Evolutionary conservation across 306 rosid species (phyloP), one percentile per base, ranked within the genome.

Genomic region (Ceratonia siliqua): DNA sequence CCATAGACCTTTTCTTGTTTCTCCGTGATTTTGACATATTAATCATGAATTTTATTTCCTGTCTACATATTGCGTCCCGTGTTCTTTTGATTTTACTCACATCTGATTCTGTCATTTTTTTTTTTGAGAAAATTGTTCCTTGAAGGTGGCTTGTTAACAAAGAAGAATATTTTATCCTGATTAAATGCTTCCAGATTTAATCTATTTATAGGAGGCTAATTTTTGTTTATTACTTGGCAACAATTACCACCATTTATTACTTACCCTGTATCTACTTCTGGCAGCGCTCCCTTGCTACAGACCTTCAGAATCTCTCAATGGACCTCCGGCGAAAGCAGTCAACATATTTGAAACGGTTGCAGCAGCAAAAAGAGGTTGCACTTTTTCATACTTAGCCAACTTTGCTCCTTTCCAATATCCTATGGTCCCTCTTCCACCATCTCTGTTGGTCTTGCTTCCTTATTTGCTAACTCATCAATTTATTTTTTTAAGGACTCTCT

Each of bases 241-340:
- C 52, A 21, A 55, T 66, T 58, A 22, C 30, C 38, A 28, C 48
- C 70, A 68, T 17, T 77, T 77, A 33, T 79, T 68, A 79, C 81
- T 84, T 30, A 46, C 39, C 66, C 56, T 84, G 25, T 62, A 71
- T 75, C 48, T 64, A 77, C 64, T 82, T 79, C 50, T 80, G 79
- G 61, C 96, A 88, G 96, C 88, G 91, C 58, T 85, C 92, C 43
- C 94, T 89, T 85, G 97, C 97, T 63, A 87, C 89, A 74, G 91
- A 91, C 78, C 97, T 91, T 84, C 94, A 91, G 82, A 89, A 82
- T 73, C 85, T 91, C 32, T 89, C 94, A 17, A 70, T 91, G 87
- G 92, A 88, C 55, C 92, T 91, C 22, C 83, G 92, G 45, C 85
- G 87, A 72, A 89, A 87, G 78, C 97, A 91, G 65, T 91, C 97